Conservation (phyloP, 805 yeast species). For the Candida oleophila region DNA sequence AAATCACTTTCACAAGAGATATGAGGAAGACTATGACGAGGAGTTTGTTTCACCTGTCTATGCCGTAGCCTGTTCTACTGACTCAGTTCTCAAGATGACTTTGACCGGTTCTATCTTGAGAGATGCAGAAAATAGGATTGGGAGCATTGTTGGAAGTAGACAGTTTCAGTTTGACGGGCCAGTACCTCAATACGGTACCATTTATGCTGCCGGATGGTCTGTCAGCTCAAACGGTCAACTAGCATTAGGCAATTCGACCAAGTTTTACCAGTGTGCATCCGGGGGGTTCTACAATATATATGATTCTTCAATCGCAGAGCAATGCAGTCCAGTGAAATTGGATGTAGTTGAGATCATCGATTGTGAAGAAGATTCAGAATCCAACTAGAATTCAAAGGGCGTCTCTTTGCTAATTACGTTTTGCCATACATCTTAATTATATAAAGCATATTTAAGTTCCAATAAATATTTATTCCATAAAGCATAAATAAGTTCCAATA, state of each 20-base stretch:
- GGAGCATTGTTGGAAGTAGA: constrained; percentile 35
- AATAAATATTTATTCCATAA: not conserved
- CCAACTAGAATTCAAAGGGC: too few relatives aligned
- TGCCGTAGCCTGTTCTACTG: constrained; percentile 27
- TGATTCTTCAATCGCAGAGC: constrained; percentile 29
- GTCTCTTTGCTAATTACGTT: too few relatives aligned
- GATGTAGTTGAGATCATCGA: constrained; percentile 36
- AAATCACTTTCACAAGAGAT: not conserved
- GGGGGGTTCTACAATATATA: constrained; percentile 41
- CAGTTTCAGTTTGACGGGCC: constrained; percentile 45
- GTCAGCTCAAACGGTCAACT: constrained; percentile 31
- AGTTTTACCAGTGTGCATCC: constrained; percentile 39
- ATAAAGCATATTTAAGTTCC: too few relatives aligned
- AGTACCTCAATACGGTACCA: constrained; percentile 36
- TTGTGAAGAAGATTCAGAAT: constrained; percentile 17
- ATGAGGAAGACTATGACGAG: constrained; percentile 3
- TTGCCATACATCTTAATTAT: too few relatives aligned
- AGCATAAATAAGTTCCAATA: not conserved
- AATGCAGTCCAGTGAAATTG: constrained; percentile 36
- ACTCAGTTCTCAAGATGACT: constrained; percentile 25
- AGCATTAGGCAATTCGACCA: constrained; percentile 28
- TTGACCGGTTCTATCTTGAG: constrained; percentile 29
- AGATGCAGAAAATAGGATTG: constrained; percentile 32
- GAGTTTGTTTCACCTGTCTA: constrained; percentile 21
- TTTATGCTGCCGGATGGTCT: constrained; percentile 41